phyloP scores from a whole-genome alignment of 2,329 filamentous ascomycete genomes.

The Colletotrichum musae region DNA sequence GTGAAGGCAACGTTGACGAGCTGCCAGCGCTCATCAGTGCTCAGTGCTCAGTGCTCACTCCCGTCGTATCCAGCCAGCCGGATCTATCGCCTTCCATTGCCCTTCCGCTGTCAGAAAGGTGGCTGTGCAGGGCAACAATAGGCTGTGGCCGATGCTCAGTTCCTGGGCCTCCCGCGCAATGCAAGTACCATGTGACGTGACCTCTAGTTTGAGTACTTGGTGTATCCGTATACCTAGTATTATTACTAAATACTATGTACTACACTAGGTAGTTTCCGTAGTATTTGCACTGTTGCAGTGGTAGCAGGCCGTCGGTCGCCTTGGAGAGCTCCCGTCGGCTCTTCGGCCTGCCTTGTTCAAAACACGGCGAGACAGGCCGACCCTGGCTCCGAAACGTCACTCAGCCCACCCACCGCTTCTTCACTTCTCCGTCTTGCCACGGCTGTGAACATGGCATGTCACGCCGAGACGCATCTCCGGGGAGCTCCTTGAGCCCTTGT shows the following conservation, averaged over 20 bases:
- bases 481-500: neutral
- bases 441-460: conserved; percentile 1
- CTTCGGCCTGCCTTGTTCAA: conserved; percentile 5
- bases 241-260: no score
- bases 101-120: conserved; percentile 22
- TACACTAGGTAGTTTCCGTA: no score
- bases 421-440: conserved; percentile 42
- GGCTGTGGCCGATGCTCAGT: conserved; percentile 33
- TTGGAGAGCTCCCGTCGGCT: no score
- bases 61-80: conserved; percentile 35
- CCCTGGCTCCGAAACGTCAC: conserved; percentile 31
- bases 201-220: conserved; percentile 9
- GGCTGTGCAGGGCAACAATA: conserved; percentile 30
- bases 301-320: no score
- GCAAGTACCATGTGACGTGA: no score
- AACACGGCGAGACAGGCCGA: conserved; percentile 23
- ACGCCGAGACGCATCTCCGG: conserved; percentile 1
- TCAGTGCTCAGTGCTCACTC: no score
- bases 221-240: no score
- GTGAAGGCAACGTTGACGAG: neutral
- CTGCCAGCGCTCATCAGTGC: no score
- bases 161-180: neutral
- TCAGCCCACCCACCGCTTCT: conserved; percentile 41
- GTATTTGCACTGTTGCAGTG: no score
- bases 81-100: conserved; percentile 9